Evolutionary conservation across 495 filamentous ascomycete genomes (phyloP).

Genomic region (Podospora anserina): DNA sequence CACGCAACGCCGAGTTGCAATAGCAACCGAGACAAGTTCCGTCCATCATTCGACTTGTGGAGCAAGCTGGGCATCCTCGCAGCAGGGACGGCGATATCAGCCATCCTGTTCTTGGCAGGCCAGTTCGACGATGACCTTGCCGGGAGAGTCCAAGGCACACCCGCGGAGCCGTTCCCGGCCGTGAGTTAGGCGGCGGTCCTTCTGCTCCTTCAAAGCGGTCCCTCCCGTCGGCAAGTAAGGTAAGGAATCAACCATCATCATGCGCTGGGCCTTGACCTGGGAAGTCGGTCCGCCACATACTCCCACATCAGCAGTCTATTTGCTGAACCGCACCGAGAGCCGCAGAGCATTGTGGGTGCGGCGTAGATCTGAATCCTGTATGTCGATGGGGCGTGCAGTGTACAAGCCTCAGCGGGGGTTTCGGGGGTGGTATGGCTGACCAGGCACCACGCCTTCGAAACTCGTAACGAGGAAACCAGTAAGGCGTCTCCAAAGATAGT

Average conservation of each 20-base stretch:
- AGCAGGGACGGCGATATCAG: not conserved
- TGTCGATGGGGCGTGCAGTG: constrained; percentile 9
- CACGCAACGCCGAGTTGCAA: not conserved
- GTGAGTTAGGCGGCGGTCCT: not conserved
- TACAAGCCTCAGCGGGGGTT: constrained; percentile 3
- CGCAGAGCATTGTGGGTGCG: not conserved
- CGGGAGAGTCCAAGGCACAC: constrained; percentile 5
- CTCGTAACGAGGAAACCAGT: not conserved
- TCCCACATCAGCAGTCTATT: constrained; percentile 7
- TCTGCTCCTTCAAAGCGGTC: constrained; percentile 5
- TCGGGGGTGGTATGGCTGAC: constrained; percentile 12
- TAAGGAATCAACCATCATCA: not conserved
- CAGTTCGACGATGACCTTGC: constrained; percentile 2
- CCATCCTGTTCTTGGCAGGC: constrained; percentile 8
- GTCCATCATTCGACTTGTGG: constrained; percentile 1
- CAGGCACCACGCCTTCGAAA: not conserved
- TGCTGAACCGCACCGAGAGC: constrained; percentile 11
- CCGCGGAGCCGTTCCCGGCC: constrained; percentile 1
- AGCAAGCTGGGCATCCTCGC: not conserved
- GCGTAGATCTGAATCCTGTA: constrained; percentile 2
- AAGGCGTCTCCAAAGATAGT: not conserved
- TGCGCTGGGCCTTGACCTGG: not conserved
- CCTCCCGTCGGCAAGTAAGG: constrained; percentile 8
- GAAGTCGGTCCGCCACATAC: not conserved
- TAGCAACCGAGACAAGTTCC: not conserved